Base-by-base conservation (phyloP, 345 rosid species). In the Anastatica hierochuntica region DNA sequence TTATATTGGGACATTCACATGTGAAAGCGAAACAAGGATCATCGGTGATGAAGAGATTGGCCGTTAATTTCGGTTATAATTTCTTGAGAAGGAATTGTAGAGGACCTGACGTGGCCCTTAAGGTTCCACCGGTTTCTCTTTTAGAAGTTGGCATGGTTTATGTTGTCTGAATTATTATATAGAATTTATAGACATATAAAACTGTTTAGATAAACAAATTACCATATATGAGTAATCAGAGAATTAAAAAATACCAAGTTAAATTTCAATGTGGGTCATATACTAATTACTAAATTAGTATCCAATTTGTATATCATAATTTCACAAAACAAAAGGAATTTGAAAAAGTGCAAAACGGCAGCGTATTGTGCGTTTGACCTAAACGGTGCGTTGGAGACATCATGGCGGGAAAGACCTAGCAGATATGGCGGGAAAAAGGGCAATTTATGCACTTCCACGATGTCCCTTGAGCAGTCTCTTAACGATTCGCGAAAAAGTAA, bases 61-160 rank as follows among this genome's bases (percentile, higher is more conserved):
- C 99, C 11, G 70, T 88, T 16, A 71, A 94, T 35, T 71, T 79
- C 9, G 97, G 94, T 19, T 94, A 85, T 35, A 85, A 94, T 53
- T 88, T 88, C 78, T 75, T 94, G 54, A 71, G 95, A 37, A 79
- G 90, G 66, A 94, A 94, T 68, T 88, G 95, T 76, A 53, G 97
- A 46, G 99, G 95, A 20, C 64, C 97, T 13, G 95, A 85, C 60
- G 95, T 85, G 43, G 94, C 95, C 3, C 85, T 88, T 20, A 94
- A 77, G 67, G 94, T 88, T 21, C 97, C 97, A 1, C 95, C 94
- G 0, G 95, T 64, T 34, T 94, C 99, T 15, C 78, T 79, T 20
- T 64, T 94, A 36, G 95, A 94, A 72, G 99, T 94, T 0, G 99
- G 99, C 42, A 94, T 94, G 97, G 90, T 92, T 62, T 92, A 92